These are phyloP conservation scores for Nelumbo lutea DNA, from an alignment of 164 flowering plant genomes.

Conservation along the genomic window DNA sequence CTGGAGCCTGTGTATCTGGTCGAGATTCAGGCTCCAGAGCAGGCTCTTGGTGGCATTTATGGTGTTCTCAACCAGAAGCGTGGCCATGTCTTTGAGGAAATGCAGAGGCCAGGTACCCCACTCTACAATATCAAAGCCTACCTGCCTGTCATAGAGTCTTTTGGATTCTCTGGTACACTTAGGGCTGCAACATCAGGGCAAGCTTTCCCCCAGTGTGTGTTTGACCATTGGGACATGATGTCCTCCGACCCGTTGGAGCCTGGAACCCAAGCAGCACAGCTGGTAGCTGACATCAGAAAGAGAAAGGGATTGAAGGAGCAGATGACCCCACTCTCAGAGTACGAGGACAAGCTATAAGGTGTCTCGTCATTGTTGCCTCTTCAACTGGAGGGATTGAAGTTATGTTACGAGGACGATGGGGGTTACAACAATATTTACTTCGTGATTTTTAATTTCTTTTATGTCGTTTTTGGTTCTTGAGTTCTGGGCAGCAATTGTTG, in stretches of 20 bases:
- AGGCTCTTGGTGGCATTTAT: slow-evolving; percentile 38
- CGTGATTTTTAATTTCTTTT: no score
- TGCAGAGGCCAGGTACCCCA: slow-evolving; percentile 30
- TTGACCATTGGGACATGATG: slow-evolving; percentile 43
- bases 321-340: slow-evolving; percentile 40
- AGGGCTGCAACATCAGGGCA: slow-evolving; percentile 43
- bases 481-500: no score
- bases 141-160: slow-evolving; percentile 33
- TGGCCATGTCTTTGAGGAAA: slow-evolving; percentile 37
- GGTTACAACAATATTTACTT: no score
- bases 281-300: slow-evolving; percentile 30
- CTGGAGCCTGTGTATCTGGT: slow-evolving; percentile 19
- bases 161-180: slow-evolving; percentile 29
- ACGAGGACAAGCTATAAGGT: slow-evolving; percentile 32
- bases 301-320: slow-evolving; percentile 42
- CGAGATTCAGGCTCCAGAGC: slow-evolving; percentile 22
- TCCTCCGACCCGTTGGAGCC: slow-evolving; percentile 32
- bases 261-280: slow-evolving; percentile 28
- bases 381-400: no score
- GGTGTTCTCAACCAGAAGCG: slow-evolving; percentile 10
- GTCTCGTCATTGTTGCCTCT: background rate
- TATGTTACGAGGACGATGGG: no score
- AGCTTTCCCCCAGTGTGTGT: slow-evolving; percentile 40
- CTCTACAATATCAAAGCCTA: slow-evolving; percentile 31
- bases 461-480: no score